These are phyloP conservation scores for Corymbia maculata DNA, from an alignment of 345 rosid genomes.

Conservation along the genomic window DNA sequence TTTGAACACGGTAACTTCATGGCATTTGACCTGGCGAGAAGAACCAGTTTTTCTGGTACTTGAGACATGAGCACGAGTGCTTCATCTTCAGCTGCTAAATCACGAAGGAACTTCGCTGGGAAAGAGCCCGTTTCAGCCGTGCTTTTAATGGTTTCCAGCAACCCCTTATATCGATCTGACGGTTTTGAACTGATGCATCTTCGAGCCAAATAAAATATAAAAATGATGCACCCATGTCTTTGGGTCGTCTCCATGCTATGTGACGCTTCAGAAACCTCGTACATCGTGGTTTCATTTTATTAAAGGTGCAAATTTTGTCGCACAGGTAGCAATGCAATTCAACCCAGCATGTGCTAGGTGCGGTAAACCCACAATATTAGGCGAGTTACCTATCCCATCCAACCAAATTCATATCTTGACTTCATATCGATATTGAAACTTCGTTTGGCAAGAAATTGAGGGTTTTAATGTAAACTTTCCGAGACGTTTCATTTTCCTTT, in stretches of 20 bases:
- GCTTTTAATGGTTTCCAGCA: background rate
- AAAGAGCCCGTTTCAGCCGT: background rate
- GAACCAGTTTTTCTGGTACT: background rate
- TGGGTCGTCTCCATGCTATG: background rate
- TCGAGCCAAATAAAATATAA: background rate
- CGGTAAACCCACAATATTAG: background rate
- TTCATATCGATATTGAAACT: background rate
- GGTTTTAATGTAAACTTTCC: background rate
- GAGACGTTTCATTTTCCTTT: background rate
- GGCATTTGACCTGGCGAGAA: background rate
- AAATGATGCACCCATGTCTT: background rate
- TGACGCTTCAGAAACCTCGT: background rate
- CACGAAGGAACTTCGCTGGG: background rate
- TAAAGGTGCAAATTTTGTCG: background rate
- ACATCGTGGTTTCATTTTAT: background rate
- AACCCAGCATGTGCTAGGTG: background rate
- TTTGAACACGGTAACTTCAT: background rate
- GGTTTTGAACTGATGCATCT: background rate
- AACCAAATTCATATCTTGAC: background rate
- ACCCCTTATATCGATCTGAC: background rate
- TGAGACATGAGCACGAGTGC: background rate
- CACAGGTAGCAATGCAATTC: background rate
- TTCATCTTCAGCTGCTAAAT: background rate
- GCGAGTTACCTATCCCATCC: background rate
- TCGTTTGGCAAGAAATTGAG: background rate